Conservation (phyloP, 345 rosid species). For the Ceriops tagal region DNA sequence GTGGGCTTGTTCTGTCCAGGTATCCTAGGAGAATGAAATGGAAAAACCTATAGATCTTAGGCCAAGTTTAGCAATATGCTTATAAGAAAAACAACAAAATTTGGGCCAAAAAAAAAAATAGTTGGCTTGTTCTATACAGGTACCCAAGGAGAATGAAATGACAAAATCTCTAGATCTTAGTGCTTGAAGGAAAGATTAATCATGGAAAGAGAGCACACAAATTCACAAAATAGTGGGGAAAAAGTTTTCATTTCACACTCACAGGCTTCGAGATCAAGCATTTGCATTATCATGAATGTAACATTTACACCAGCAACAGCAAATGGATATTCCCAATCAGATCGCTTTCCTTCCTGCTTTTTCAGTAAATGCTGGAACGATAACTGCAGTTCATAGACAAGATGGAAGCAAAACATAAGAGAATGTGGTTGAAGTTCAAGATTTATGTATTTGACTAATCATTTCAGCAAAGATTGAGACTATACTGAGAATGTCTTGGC, state of each 20-base stretch:
- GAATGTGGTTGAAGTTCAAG: background rate
- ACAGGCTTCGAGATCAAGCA: constrained; percentile 92
- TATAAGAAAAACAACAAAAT: background rate
- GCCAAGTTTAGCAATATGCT: constrained; percentile 10
- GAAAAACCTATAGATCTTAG: background rate
- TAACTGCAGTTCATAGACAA: constrained; percentile 36
- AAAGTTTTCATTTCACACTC: constrained; percentile 29
- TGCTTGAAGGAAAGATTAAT: background rate
- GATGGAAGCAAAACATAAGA: background rate
- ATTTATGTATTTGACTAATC: background rate
- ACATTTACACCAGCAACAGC: constrained; percentile 97
- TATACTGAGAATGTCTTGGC: constrained; percentile 79
- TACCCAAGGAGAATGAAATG: background rate
- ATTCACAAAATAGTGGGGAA: background rate
- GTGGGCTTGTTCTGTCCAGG: background rate
- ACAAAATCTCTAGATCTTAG: too few relatives aligned
- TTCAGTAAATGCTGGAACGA: constrained; percentile 63
- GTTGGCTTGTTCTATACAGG: background rate
- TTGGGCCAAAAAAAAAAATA: background rate
- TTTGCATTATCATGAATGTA: constrained; percentile 96
- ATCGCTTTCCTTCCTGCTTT: constrained; percentile 77
- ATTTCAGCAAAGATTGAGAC: background rate
- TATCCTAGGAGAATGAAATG: background rate
- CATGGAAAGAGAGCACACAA: too few relatives aligned
- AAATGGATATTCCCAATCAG: constrained; percentile 95